Evolutionary conservation across 139 green algal genomes (phyloP).

Genomic region (Klebsormidium nitens): DNA sequence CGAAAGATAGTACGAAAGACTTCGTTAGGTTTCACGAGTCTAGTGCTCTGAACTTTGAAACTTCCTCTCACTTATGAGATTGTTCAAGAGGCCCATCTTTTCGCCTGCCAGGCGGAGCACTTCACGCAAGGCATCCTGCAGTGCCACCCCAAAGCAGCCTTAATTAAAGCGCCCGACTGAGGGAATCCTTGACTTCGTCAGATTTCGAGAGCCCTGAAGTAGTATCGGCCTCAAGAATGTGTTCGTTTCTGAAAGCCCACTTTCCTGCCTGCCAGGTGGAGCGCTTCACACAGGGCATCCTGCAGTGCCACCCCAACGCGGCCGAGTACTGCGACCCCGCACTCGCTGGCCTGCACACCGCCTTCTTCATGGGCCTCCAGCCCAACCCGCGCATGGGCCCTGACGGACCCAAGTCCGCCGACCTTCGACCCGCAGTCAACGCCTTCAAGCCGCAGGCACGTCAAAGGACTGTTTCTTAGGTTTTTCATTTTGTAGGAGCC

Average conservation of each 20-base stretch:
- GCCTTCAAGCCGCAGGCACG: constrained; percentile 60
- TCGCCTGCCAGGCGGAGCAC: constrained; percentile 58
- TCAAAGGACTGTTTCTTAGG: too few relatives aligned
- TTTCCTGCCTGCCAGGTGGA: constrained; percentile 52
- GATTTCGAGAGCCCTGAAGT: background rate
- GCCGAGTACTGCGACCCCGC: constrained; percentile 44
- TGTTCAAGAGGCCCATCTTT: background rate
- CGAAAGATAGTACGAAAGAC: constrained; percentile 25
- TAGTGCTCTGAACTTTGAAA: background rate
- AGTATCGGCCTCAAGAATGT: background rate
- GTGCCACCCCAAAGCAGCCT: constrained; percentile 61
- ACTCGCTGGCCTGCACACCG: background rate
- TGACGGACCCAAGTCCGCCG: constrained; percentile 31
- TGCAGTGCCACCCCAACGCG: constrained; percentile 62
- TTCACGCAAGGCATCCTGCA: constrained; percentile 38
- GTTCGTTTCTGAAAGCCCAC: background rate
- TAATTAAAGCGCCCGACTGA: constrained; percentile 24
- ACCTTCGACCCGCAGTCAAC: constrained; percentile 63
- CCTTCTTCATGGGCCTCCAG: constrained; percentile 69
- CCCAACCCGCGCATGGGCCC: constrained; percentile 46
- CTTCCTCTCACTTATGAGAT: background rate
- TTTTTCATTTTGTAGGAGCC: too few relatives aligned
- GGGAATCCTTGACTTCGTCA: constrained; percentile 21
- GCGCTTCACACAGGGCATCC: constrained; percentile 37
- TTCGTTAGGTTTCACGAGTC: background rate